Conservation (phyloP, 2,329 filamentous ascomycete species). For the Lachnum nothofagi region DNA sequence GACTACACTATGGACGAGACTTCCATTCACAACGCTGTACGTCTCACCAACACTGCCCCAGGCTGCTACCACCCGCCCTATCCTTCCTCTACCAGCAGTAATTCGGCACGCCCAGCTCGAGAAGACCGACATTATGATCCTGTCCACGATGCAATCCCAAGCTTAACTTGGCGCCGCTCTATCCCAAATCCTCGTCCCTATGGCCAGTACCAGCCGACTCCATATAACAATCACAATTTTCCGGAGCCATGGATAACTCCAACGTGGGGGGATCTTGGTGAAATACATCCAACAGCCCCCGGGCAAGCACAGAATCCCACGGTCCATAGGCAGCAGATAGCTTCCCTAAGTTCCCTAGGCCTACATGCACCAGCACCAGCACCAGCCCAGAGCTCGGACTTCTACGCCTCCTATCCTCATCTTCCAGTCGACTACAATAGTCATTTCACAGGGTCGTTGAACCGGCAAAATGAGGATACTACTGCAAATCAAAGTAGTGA, state of each 20-base stretch:
- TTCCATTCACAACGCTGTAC: neutral
- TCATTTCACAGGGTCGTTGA: too few relatives aligned
- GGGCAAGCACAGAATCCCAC: slow-evolving; percentile 4
- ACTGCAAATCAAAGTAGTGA: too few relatives aligned
- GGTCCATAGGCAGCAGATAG: slow-evolving; percentile 1
- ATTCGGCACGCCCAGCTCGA: slow-evolving; percentile 11
- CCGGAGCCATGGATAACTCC: too few relatives aligned
- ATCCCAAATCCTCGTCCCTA: too few relatives aligned
- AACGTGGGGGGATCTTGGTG: slow-evolving; percentile 15
- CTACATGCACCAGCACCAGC: too few relatives aligned
- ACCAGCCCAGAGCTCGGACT: too few relatives aligned
- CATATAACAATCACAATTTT: too few relatives aligned
- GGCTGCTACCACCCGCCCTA: slow-evolving; percentile 19
- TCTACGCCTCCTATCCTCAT: too few relatives aligned
- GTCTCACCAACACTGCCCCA: slow-evolving; percentile 7
- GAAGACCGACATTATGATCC: slow-evolving; percentile 27
- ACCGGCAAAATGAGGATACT: too few relatives aligned
- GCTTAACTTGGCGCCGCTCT: slow-evolving; percentile 4
- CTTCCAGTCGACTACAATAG: too few relatives aligned
- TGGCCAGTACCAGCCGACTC: too few relatives aligned
- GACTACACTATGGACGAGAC: slow-evolving; percentile 25
- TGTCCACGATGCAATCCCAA: slow-evolving; percentile 15
- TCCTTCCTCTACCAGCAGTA: slow-evolving; percentile 3
- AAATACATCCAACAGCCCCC: slow-evolving; percentile 4
- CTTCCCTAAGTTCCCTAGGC: too few relatives aligned